phyloP scores from a whole-genome alignment of 768 basidiomycete genomes.

The Suillus spraguei region DNA sequence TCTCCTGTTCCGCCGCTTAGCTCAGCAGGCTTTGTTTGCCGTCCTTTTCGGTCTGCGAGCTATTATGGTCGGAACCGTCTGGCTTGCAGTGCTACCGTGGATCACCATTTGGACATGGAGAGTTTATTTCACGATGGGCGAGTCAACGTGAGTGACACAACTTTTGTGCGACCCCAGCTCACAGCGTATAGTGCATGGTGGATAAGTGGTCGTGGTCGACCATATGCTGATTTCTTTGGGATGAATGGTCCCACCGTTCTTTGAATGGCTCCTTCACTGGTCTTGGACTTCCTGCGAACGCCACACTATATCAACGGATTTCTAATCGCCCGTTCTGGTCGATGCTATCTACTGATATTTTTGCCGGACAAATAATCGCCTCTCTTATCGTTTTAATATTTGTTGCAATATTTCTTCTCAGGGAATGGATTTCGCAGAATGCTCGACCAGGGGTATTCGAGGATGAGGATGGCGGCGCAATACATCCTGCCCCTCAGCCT shows the following conservation, averaged over 20 bases:
- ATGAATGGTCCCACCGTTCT: slow-evolving; percentile 8
- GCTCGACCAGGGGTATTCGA: slow-evolving; percentile 86
- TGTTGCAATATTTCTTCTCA: slow-evolving; percentile 84
- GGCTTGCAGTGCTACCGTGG: slow-evolving; percentile 89
- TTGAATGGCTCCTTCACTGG: slow-evolving; percentile 12
- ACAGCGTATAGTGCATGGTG: slow-evolving; percentile 69
- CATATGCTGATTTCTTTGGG: slow-evolving; percentile 28
- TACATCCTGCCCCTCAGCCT: slow-evolving; percentile 26
- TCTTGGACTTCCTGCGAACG: slow-evolving; percentile 12
- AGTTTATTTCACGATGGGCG: slow-evolving; percentile 84
- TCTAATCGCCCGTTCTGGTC: slow-evolving; percentile 50
- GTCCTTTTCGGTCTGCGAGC: slow-evolving; percentile 67
- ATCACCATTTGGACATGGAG: slow-evolving; percentile 91
- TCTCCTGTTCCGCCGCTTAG: slow-evolving; percentile 67
- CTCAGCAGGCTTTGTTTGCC: slow-evolving; percentile 63
- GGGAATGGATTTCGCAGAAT: slow-evolving; percentile 96
- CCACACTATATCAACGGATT: slow-evolving; percentile 28
- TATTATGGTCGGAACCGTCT: slow-evolving; percentile 72
- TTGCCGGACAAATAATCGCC: slow-evolving; percentile 93
- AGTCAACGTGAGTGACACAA: slow-evolving; percentile 63
- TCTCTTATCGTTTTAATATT: slow-evolving; percentile 87
- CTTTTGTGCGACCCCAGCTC: slow-evolving; percentile 12
- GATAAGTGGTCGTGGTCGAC: slow-evolving; percentile 68
- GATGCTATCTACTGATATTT: slow-evolving; percentile 78
- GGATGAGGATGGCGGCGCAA: slow-evolving; percentile 53